These are phyloP conservation scores for Penicillium sp. DNA, from an alignment of 2,329 filamentous ascomycete genomes.

Conservation along the genomic window DNA sequence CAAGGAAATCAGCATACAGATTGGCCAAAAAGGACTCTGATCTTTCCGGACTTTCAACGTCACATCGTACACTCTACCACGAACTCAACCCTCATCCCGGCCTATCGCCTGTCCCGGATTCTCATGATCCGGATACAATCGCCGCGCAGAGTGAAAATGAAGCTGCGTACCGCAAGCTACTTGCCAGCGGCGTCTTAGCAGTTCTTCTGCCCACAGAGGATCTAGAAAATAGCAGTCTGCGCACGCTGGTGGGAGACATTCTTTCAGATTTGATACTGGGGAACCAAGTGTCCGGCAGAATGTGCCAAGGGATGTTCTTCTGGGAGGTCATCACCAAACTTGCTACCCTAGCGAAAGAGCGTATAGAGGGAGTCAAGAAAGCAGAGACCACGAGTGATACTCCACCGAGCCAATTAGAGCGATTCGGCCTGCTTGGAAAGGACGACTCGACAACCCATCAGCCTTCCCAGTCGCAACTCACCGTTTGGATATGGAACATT, in stretches of 20 bases:
- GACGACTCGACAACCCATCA: conserved; percentile 25
- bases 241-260: conserved; percentile 79
- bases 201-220: conserved; percentile 90
- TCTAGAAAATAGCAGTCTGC: conserved; percentile 80
- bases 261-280: conserved; percentile 87
- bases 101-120: conserved; percentile 70
- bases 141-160: conserved; percentile 72
- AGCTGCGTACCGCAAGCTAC: conserved; percentile 76
- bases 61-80: conserved; percentile 74
- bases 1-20: conserved; percentile 63
- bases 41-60: conserved; percentile 58
- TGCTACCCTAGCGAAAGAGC: conserved; percentile 35
- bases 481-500: conserved; percentile 50
- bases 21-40: conserved; percentile 60
- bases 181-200: conserved; percentile 79
- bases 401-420: conserved; percentile 50
- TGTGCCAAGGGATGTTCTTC: conserved; percentile 83
- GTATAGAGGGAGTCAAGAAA: conserved; percentile 1
- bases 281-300: conserved; percentile 73
- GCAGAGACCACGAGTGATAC: conserved; percentile 11
- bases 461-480: conserved; percentile 35
- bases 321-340: conserved; percentile 80
- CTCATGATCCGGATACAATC: conserved; percentile 50
- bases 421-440: conserved; percentile 53
- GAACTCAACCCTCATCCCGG: conserved; percentile 76